Evolutionary conservation across 2,329 filamentous ascomycete genomes (phyloP).

Genomic region (Diaporthe humulicola): DNA sequence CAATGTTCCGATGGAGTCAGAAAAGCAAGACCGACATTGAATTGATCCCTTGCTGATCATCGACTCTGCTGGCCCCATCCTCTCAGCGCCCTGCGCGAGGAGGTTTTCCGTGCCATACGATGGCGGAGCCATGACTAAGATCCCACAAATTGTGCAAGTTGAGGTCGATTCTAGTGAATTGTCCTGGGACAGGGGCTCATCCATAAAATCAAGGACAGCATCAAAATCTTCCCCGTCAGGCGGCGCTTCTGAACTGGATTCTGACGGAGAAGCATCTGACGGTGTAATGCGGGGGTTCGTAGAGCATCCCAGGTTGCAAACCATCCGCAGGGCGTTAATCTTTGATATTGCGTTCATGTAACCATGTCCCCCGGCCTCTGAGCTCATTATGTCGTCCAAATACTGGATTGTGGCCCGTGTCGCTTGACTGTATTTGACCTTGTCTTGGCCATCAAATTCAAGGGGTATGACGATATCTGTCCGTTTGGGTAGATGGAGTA

Average conservation of each 20-base stretch:
- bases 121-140: neutral
- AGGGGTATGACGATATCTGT: neutral
- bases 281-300: neutral
- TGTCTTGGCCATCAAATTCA: neutral
- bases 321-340: slow-evolving; percentile 11
- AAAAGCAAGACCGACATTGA: neutral
- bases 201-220: too few relatives aligned
- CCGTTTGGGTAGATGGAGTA: neutral
- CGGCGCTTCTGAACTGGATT: neutral
- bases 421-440: neutral
- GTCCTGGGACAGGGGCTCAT: neutral
- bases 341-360: slow-evolving; percentile 4
- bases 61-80: too few relatives aligned
- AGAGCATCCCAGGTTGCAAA: neutral
- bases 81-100: too few relatives aligned
- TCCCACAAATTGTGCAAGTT: neutral
- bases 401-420: neutral
- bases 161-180: neutral
- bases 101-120: too few relatives aligned
- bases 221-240: neutral
- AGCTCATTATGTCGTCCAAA: neutral
- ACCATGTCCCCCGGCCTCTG: neutral
- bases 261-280: neutral
- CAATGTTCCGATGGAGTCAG: neutral
- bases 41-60: neutral